Evolutionary conservation across 345 rosid genomes (phyloP).

Genomic region (Eutrema yunnanense): DNA sequence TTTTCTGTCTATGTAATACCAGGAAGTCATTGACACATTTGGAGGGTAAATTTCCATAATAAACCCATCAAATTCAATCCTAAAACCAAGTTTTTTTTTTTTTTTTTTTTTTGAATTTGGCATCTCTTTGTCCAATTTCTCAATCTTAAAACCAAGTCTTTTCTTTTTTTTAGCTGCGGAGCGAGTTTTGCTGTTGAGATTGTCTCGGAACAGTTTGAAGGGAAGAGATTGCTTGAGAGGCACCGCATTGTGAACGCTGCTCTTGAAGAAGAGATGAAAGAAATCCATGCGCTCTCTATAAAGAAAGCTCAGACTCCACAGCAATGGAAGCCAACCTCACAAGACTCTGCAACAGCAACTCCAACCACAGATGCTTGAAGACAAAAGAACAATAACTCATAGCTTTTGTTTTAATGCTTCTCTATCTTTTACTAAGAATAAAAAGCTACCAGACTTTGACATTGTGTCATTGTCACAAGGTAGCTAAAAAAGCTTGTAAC

Average conservation of each 20-base stretch:
- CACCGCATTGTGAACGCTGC: slow-evolving; percentile 75
- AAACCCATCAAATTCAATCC: not conserved
- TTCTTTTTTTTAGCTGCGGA: slow-evolving; percentile 49
- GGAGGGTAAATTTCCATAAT: slow-evolving; percentile 60
- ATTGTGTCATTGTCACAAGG: not conserved
- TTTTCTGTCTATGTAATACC: slow-evolving; percentile 3
- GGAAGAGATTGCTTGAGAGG: slow-evolving; percentile 84
- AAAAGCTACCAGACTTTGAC: not conserved
- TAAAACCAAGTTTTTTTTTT: no score
- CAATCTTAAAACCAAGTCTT: not conserved
- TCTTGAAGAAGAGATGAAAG: slow-evolving; percentile 74
- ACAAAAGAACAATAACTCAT: not conserved
- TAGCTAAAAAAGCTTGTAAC: slow-evolving; percentile 6
- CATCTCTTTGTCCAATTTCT: not conserved
- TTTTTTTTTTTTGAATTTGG: not conserved
- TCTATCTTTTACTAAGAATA: not conserved
- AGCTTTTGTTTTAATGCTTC: not conserved
- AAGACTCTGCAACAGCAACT: slow-evolving; percentile 33
- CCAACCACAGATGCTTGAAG: slow-evolving; percentile 25
- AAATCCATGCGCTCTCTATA: slow-evolving; percentile 88
- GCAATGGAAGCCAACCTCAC: slow-evolving; percentile 68
- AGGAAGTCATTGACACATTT: slow-evolving; percentile 87
- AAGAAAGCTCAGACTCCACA: slow-evolving; percentile 66
- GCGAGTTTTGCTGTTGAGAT: slow-evolving; percentile 75
- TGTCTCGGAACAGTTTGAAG: slow-evolving; percentile 68